These are phyloP conservation scores for Laguncularia racemosa DNA, from an alignment of 345 rosid genomes.

Conservation along the genomic window DNA sequence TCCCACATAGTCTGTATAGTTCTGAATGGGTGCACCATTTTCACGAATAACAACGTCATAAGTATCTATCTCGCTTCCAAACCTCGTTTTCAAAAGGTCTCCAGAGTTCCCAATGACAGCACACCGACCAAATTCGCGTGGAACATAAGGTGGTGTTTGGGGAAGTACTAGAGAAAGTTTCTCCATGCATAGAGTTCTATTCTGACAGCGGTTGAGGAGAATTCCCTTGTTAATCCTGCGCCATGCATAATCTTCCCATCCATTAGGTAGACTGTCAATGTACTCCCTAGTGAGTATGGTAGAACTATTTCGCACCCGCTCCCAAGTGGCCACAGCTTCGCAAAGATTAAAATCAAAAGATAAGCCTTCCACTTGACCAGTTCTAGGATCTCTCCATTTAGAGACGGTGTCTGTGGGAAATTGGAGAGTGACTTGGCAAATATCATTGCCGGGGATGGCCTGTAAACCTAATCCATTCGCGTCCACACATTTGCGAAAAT, in stretches of 20 bases:
- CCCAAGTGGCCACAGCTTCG: slow-evolving; percentile 97
- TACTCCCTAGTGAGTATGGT: slow-evolving; percentile 89
- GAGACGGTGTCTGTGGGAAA: slow-evolving; percentile 74
- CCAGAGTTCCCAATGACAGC: slow-evolving; percentile 97
- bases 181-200: slow-evolving; percentile 68
- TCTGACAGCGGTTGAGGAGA: slow-evolving; percentile 66
- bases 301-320: slow-evolving; percentile 83
- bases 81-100: slow-evolving; percentile 77
- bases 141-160: slow-evolving; percentile 70
- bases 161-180: slow-evolving; percentile 88
- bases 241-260: slow-evolving; percentile 99
- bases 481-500: slow-evolving; percentile 77
- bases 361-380: slow-evolving; percentile 76
- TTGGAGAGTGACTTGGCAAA: slow-evolving; percentile 52
- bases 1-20: no score
- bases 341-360: slow-evolving; percentile 76
- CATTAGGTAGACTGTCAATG: slow-evolving; percentile 85
- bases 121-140: slow-evolving; percentile 74
- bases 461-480: slow-evolving; percentile 87
- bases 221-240: slow-evolving; percentile 88
- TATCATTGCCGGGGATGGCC: slow-evolving; percentile 50
- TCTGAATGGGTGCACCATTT: slow-evolving; percentile 97
- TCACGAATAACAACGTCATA: slow-evolving; percentile 93
- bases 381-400: slow-evolving; percentile 90
- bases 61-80: slow-evolving; percentile 86